Evolutionary conservation across 768 basidiomycete species (phyloP), one percentile per base, ranked within the genome.

Genomic region (Lactarius evosmus): DNA sequence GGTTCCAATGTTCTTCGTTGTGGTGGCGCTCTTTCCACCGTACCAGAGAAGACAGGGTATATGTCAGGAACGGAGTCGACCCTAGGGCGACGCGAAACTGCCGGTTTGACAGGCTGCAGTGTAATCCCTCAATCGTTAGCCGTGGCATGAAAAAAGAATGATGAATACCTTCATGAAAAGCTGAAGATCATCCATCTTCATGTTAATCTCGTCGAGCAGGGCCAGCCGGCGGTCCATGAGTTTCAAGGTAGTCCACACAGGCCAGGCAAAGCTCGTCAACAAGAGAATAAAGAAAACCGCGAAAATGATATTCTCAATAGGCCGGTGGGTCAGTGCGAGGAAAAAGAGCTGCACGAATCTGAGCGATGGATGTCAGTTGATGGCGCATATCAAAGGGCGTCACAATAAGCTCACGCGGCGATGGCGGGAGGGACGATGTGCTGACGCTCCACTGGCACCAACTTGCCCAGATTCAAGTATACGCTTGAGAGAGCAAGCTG

Each of bases 171-270:
- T 32, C 32, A 57, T 32, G 38, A 59, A 56, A 22, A 36, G 19
- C 5, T 65, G 54, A 56, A 65, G 46, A 12, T 16, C 49, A 2
- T 60, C 54, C 1, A 65, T 56, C 49, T 29, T 60, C 22, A 1
- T 7, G 19, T 16, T 27, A 27, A 60, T 17, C 6, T 41, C 54
- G 14, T 41, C 46, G 7, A 65, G n/a, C n/a, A n/a, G n/a, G n/a
- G n/a, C n/a, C n/a, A n/a, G 49, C 4, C 9, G 58, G 22, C 8
- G 4, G 7, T 56, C 38, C 46, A 65, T 32, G 5, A 22, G 46
- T 16, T 60, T 51, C 17, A 65, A 49, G 3, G 54, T 44, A 25
- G 49, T 51, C 64, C 55, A 60, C 25, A 44, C 17, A 29, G 49
- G 33, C 32, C 53, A 56, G 4, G 38, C 55, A 36, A 60, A 56